Evolutionary conservation across 2,329 filamentous ascomycete genomes (phyloP), one percentile per base, ranked within the genome.

Genomic region (Hymenoscyphus linearis): DNA sequence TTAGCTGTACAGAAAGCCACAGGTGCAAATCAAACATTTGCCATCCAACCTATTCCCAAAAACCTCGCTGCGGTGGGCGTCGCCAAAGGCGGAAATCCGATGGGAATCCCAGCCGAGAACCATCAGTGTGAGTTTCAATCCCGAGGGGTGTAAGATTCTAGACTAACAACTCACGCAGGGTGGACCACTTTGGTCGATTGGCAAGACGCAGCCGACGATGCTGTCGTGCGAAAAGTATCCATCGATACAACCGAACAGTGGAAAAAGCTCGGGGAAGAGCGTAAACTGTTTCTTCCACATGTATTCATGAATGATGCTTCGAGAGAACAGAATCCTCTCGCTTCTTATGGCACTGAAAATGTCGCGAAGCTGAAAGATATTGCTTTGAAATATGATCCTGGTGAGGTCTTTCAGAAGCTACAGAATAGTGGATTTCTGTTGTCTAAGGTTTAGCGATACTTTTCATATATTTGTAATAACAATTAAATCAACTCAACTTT

Each of bases 271-370:
- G 47, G n/a, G 10, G 3, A 47, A 7, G n/a, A 18, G 13, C 16
- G 47, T 12, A 37, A 37, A 14, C 16, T 50, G 13, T 50, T 60
- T 53, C 18, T 64, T 36, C 27, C 5, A 4, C 62, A 55, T 54
- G 55, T 64, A 4, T 77, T 75, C 62, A 65, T 75, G 40, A 80
- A 81, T 65, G 81, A 81, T 59, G 78, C 78, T 0, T 73, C 74
- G 6, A 66, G 69, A 53, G 70, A 71, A 18, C 77, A 81, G 62
- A 66, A 76, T 31, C 74, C 78, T 1, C 69, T 80, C n/a, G n/a
- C 65, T 0, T 67, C 73, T 9, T 82, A 80, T 58, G 78, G 79
- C 0, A 34, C 65, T 1, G 68, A 71, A 1, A 80, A 76, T 16
- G 62, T 77, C 47, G 66, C 66, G 4, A 73, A 67, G 25, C 56